Evolutionary conservation across 106 monocot species (phyloP), one percentile per base, ranked within the genome.

Genomic region (Apostasia ramifera): DNA sequence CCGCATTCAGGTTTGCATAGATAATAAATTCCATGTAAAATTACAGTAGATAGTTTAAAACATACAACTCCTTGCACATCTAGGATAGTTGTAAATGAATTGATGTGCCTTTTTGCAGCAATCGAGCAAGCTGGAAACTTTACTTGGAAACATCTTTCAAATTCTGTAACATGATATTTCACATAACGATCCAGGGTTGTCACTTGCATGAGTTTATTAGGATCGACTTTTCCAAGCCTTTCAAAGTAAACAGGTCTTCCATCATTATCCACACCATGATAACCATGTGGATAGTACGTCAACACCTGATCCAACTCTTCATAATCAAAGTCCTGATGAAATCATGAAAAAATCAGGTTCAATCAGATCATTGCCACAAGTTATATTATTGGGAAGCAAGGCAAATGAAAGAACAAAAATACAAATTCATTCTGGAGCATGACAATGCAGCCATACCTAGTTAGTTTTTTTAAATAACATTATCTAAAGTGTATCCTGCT

Each of bases 1-100:
- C 38, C 26, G 40, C 59, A 45, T 60, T 37, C 11, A 11, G 47
- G 59, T 47, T 47, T 44, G 10, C 12, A 64, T 44, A 46, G 13
- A 66, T 49, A 38, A 42, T 53, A 8, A 9, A 5, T 52, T 12
- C 9, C 12, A 49, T 38, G 4, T 43, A 47, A 56, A 66, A 40
- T 42, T 45, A n/a, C 45, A 68, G 11, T 11, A 55, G 41, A 50
- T 14, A 66, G 8, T 2, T 66, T 63, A 40, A 37, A 58, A 72
- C 79, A 64, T 87, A 91, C 91, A 78, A 91, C 79, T 59, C 91
- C 91, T 76, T 91, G 91, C 61, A 91, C 91, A 82, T 91, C 90
- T 47, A 91, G 76, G 77, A 91, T 91, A 13, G 90, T 86, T 57
- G 86, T 91, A 63, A 79, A 86, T 44, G 87, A 87, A 75, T 91